Base-by-base conservation (phyloP, 768 basidiomycete species). In the Lactarius sanguifluus region DNA sequence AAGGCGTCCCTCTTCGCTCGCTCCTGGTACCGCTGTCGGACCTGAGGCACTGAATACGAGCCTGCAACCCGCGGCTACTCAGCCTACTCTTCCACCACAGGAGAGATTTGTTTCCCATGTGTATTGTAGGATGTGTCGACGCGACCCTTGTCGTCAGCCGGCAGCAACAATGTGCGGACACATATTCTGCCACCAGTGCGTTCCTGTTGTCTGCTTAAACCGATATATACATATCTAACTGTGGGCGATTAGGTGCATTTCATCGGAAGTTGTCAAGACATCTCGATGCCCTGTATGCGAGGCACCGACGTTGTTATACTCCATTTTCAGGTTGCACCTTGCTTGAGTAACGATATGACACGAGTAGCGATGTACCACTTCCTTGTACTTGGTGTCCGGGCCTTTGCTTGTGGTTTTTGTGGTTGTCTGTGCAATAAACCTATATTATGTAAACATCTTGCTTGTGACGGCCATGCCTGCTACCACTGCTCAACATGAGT, bases 101-200 rank as follows among this genome's bases (percentile, higher is more conserved):
- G 62, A 67, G 41, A 69, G 38, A 41, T 57, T 70, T 59, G 62
- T 64, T 9, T 65, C 59, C 50, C 56, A 34, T 64, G 71, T 52
- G 71, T 72, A 85, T 57, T 87, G 84, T 64, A 80, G 86, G 32
- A 73, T 79, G 1, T 87, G 85, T 68, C 75, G 77, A 6, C 72
- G 75, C 30, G 80, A 86, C 61, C 79, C 80, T 1, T 84, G 83
- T 61, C 78, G 81, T 41, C 80, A 85, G 65, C 79, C 81, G 55
- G 86, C 83, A 2, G 85, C 81, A 25, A 86, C 83, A 5, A 82
- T 85, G 74, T 88, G 86, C 70, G 86, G 86, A 3, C 86, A 88
- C 67, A 70, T 88, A 20, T 88, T 88, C 68, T 88, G 86, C 70
- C 79, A 83, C 62, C 65, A 78, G 86, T 86, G 64, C 28, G 82